Base-by-base conservation (phyloP, 1,139 yeast species). In the Blastobotrys niveus region DNA sequence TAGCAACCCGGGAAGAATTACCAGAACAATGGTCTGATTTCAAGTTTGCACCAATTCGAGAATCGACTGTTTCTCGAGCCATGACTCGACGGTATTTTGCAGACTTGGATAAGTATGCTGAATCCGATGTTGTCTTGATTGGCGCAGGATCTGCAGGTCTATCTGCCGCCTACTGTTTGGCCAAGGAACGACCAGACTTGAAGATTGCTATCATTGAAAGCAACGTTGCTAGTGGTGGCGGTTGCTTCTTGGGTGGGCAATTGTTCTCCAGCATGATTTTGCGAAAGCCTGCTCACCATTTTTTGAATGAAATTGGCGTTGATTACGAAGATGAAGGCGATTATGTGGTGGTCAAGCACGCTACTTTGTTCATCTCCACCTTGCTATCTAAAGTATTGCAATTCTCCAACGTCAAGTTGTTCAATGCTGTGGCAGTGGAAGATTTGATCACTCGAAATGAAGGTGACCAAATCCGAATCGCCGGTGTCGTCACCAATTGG, bases 401-500 rank as follows among this genome's bases (percentile, higher is more conserved):
- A 50, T 78, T 82, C 63, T 88, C 89, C 44, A 82, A 82, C 56
- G 82, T 82, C 52, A 82, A 82, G 65, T 68, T 82, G 54, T 82
- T 82, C 72, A 82, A 82, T 61, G 91, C 91, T 31, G 81, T 88
- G 39, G 82, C 88, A 27, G 91, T 82, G 46, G 91, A 82, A 63
- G 91, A 82, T 61, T 73, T 82, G 63, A 81, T 82, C 58, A 82
- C 89, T 39, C 78, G 88, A 63, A 74, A 75, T 50, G 80, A 77
- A 49, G 76, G 71, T 34, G 52, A 60, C 34, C 19, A 22, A 19
- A 67, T 81, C 46, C 71, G 83, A 55, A 76, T 81, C 50, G 84
- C 87, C 21, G 91, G 89, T 61, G 89, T 82, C 24, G 91, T 82
- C 34, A 82, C 88, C 59, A 82, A 82, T 70, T 82, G 89, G 89